Base-by-base conservation (phyloP, 192 early-diverging fungal species). In the Obelidium mucronatum region DNA sequence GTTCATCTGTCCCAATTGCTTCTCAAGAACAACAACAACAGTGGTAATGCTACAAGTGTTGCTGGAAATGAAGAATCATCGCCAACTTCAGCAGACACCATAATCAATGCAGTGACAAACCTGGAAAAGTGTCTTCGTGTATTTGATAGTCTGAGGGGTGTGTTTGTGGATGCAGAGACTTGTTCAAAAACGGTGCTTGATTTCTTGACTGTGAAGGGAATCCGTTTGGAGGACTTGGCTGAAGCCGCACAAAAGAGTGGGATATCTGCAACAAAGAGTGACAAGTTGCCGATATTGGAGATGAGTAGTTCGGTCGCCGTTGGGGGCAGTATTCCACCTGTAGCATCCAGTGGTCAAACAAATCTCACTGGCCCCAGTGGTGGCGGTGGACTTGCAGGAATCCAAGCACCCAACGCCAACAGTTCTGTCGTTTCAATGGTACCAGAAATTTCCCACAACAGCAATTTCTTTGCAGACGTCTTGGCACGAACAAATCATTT, bases 141-240 rank as follows among this genome's bases (percentile, higher is more conserved):
- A 17, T 64, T 75, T 64, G 73, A 75, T 24, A 75, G 66, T 36
- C 36, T 75, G 62, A 59, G 73, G 11, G 73, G 61, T 8, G 19
- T 75, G 40, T 65, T 53, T 28, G 17, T 58, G 22, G 31, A 17
- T 6, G 73, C 73, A 1, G 51, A 51, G n/a, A 13, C 35, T 19
- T 66, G 59, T 30, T 75, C 61, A 62, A 64, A 66, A 42, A 75
- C 55, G 17, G 73, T 75, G 17, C 24, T 40, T 5, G 73, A 75
- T 26, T 75, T 67, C 48, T 62, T 75, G 36, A 33, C 28, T 19
- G 31, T 39, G 2, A 1, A 51, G 33, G 73, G 73, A 37, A 75
- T 75, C 35, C 36, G 31, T 40, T 36, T 75, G 73, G 37, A 66
- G 19, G 64, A 66, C 11, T 39, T 66, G 1, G 17, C 40, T 15